phyloP scores from a whole-genome alignment of 495 filamentous ascomycete species.

The Penicillium paxilli region DNA sequence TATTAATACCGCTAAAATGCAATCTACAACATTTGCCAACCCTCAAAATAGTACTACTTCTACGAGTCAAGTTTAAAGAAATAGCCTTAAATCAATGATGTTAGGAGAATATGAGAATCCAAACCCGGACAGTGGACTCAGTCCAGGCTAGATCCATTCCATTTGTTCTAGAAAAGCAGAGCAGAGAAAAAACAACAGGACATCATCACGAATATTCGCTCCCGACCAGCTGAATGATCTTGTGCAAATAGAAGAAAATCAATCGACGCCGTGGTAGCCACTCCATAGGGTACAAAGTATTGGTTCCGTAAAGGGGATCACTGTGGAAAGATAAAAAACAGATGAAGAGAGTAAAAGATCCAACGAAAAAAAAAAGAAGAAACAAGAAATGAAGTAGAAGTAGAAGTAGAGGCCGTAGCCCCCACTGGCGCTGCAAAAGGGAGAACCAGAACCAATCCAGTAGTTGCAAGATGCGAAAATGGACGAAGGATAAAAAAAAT shows the following conservation, averaged over 20 bases:
- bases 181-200: background rate
- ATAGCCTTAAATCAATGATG: background rate
- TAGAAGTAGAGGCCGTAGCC: conserved; percentile 7
- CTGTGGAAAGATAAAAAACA: conserved; percentile 16
- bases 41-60: background rate
- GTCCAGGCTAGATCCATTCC: conserved; percentile 10
- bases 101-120: background rate
- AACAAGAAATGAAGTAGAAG: conserved; percentile 11
- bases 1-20: too few species aligned
- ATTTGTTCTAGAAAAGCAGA: conserved; percentile 16
- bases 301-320: conserved; percentile 12
- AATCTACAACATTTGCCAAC: too few species aligned
- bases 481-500: conserved; percentile 7
- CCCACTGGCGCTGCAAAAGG: background rate
- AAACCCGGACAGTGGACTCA: background rate
- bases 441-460: background rate
- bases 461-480: conserved; percentile 5
- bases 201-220: conserved; percentile 11
- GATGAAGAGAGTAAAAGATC: too few species aligned
- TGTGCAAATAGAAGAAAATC: conserved; percentile 15
- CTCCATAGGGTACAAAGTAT: conserved; percentile 32
- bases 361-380: conserved; percentile 12
- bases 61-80: background rate
- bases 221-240: conserved; percentile 17
- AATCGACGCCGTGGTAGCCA: conserved; percentile 28